These are phyloP conservation scores for Parathielavia appendiculata DNA, from an alignment of 495 filamentous ascomycete species.

Conservation along the genomic window DNA sequence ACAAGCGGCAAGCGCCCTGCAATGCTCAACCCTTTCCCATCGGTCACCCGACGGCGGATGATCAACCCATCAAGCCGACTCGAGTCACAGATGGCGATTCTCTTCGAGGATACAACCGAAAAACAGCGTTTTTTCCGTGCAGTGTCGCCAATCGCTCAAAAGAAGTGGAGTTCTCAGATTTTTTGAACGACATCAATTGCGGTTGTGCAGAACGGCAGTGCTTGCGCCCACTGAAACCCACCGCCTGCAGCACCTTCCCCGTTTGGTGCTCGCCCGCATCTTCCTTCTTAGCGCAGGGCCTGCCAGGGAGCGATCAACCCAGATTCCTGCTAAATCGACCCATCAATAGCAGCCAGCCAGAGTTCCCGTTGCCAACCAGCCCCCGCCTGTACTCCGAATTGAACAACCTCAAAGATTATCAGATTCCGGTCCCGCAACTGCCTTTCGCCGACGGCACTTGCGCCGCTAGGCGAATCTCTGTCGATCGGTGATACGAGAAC, in stretches of 20 bases:
- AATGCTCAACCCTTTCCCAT: no score
- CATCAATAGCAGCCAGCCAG: conserved; percentile 23
- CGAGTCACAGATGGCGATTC: no score
- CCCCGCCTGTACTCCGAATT: conserved; percentile 20
- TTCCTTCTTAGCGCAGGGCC: conserved; percentile 13
- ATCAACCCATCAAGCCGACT: no score
- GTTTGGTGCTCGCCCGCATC: conserved; percentile 22
- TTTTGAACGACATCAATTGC: background rate
- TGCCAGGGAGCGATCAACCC: conserved; percentile 28
- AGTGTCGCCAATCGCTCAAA: no score
- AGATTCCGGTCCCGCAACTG: conserved; percentile 20
- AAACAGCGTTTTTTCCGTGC: no score
- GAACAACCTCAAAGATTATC: conserved; percentile 20
- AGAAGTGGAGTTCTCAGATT: no score
- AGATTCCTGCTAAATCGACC: conserved; percentile 33
- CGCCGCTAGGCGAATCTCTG: conserved; percentile 14
- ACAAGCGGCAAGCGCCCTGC: conserved; percentile 8
- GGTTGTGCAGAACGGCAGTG: background rate
- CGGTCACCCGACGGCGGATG: no score
- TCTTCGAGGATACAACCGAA: no score
- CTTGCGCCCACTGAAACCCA: conserved; percentile 6
- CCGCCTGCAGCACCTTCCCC: conserved; percentile 18
- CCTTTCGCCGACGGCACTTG: conserved; percentile 20
- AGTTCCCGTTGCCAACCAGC: conserved; percentile 22
- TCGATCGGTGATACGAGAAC: conserved; percentile 10